Base-by-base conservation (phyloP, 108 stramenopile species). In the Phaeodactylum tricornutum region DNA sequence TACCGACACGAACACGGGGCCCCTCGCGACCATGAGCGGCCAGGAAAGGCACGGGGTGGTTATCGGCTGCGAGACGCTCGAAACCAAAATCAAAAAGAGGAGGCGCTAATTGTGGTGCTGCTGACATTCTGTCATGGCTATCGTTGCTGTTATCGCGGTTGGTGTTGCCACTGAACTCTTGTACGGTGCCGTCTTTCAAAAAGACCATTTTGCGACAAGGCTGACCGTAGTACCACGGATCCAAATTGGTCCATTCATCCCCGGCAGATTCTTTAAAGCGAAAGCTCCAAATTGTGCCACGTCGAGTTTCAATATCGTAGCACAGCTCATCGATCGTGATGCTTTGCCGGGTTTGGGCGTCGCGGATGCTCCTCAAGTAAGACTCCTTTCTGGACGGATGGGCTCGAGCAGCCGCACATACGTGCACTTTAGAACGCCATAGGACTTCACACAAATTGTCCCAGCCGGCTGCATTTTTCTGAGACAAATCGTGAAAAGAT, bases 241-340 rank as follows among this genome's bases (percentile, higher is more conserved):
- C 85, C 54, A 47, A 61, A 14, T 61, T 43, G 16, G 80, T 82
- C 85, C 85, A 87, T 38, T 80, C 80, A 1, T 41, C n/a, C 26
- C 83, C 85, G 9, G 85, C 85, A 11, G 64, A 55, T 49, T 87
- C 76, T 39, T 87, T 87, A 61, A 87, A 82, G 4, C 81, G 72
- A 62, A 82, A 82, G 12, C 62, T 69, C 85, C 85, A 82, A 4
- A 75, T 50, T 0, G 74, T 69, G 5, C 78, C 80, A 25, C 47
- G 40, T 16, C 30, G 37, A 16, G 67, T 55, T 7, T 44, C 36
- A 2, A 59, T 57, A 61, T 86, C 65, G 40, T 70, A 86, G 33
- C 74, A 64, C 0, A 86, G 60, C 50, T 86, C 84, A 29, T 71
- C 65, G 11, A 43, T 12, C 11, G 44, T 35, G 1, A 86, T n/a